A percentile compares a stretch with the other conserved stretches of the same genome.
phyloP scores from a whole-genome alignment of 75 land plant genomes.

The Sequoia sempervirens region DNA sequence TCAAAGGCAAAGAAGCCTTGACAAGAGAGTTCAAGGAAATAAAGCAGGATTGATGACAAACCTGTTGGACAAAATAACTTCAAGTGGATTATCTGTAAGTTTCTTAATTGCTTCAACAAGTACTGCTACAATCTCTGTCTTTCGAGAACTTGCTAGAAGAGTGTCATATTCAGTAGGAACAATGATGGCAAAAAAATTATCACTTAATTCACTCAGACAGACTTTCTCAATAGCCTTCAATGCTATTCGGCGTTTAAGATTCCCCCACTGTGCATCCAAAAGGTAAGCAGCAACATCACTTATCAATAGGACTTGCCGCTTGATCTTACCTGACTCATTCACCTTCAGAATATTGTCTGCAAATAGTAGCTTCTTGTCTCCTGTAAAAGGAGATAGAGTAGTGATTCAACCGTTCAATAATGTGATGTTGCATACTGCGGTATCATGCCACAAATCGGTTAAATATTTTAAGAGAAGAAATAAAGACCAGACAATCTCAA shows the following conservation, averaged over 20 bases:
- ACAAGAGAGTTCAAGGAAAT: not conserved
- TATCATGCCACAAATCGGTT: not conserved
- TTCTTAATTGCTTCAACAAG: slow-evolving; percentile 73
- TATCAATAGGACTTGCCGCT: slow-evolving; percentile 62
- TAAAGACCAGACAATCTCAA: not conserved
- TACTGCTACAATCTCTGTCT: slow-evolving; percentile 73
- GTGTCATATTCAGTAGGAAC: slow-evolving; percentile 86
- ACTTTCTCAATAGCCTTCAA: slow-evolving; percentile 71
- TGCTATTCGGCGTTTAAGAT: slow-evolving; percentile 72
- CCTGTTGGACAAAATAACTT: slow-evolving; percentile 68
- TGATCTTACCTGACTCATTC: slow-evolving; percentile 74
- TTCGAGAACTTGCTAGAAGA: slow-evolving; percentile 91
- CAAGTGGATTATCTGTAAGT: slow-evolving; percentile 51
- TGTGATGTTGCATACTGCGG: not conserved
- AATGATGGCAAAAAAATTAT: slow-evolving; percentile 77
- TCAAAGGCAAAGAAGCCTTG: not conserved
- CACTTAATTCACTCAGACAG: slow-evolving; percentile 77
- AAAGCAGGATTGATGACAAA: slow-evolving; percentile 8
- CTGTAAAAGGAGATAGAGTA: slow-evolving; percentile 25
- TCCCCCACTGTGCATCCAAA: slow-evolving; percentile 61
- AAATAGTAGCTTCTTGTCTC: slow-evolving; percentile 71
- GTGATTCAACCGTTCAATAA: not conserved
- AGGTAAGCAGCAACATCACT: slow-evolving; percentile 89
- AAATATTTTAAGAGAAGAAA: not conserved
- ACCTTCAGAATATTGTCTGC: slow-evolving; percentile 88